Conservation (phyloP, 345 rosid species). For the Triadica sebifera region DNA sequence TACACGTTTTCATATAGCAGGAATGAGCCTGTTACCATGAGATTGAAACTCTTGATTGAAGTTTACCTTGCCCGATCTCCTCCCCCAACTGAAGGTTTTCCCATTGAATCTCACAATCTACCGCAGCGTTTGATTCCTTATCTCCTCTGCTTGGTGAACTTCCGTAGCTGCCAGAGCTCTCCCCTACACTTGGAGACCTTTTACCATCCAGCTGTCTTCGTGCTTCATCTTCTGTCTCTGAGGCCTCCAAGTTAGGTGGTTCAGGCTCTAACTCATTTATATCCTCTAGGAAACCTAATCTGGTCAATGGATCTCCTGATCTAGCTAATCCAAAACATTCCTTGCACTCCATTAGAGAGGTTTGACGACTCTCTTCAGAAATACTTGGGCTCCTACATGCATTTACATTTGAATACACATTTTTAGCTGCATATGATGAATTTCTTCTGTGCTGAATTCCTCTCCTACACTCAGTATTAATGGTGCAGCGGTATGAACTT, state of each 20-base stretch:
- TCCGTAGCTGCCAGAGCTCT: constrained; percentile 38
- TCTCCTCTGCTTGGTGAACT: constrained; percentile 50
- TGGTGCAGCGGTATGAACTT: constrained; percentile 16
- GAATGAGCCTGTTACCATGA: not conserved
- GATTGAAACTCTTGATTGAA: constrained; percentile 6
- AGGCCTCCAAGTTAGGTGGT: constrained; percentile 24
- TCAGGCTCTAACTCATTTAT: constrained; percentile 38
- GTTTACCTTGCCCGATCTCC: constrained; percentile 79
- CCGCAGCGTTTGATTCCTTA: constrained; percentile 30
- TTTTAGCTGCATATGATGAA: constrained; percentile 19
- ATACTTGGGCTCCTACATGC: constrained; percentile 22
- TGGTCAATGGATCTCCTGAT: constrained; percentile 27
- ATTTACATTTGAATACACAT: constrained; percentile 20
- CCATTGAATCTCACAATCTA: constrained; percentile 67
- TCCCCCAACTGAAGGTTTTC: constrained; percentile 68
- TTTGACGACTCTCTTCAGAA: constrained; percentile 30
- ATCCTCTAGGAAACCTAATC: constrained; percentile 27
- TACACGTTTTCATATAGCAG: not conserved
- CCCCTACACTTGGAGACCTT: constrained; percentile 34
- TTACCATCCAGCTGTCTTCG: constrained; percentile 31
- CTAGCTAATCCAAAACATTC: constrained; percentile 25
- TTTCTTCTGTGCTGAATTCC: constrained; percentile 23
- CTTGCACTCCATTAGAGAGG: constrained; percentile 30
- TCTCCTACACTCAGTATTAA: constrained; percentile 20
- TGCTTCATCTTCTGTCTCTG: constrained; percentile 40